phyloP scores from a whole-genome alignment of 306 rosid species.

The Trifolium subterraneum region DNA sequence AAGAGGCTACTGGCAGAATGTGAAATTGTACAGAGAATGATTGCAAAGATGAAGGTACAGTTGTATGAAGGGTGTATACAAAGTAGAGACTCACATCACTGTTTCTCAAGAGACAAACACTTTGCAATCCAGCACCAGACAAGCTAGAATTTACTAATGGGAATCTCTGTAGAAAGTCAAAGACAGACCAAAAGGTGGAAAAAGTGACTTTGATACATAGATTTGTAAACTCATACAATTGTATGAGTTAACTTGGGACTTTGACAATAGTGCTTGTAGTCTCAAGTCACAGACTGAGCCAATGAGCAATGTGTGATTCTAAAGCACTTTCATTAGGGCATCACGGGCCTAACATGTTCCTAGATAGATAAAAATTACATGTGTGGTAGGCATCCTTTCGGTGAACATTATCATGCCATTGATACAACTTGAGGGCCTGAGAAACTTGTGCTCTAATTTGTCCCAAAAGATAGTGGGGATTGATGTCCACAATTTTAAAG shows the following conservation, averaged over 20 bases:
- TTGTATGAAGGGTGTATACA: not conserved
- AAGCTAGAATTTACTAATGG: not conserved
- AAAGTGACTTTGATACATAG: not conserved
- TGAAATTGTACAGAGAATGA: not conserved
- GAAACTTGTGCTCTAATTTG: not conserved
- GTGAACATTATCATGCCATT: conserved; percentile 7
- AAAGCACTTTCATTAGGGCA: not conserved
- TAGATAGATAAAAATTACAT: not conserved
- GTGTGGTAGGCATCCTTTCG: not conserved
- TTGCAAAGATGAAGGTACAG: not conserved
- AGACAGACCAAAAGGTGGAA: not conserved
- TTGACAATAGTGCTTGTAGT: not conserved
- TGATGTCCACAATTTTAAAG: not conserved
- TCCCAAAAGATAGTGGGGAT: not conserved
- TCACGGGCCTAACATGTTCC: not conserved
- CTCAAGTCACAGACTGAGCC: not conserved
- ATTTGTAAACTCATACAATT: not conserved
- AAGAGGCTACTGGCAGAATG: not conserved
- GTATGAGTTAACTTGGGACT: not conserved
- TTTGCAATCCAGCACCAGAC: not conserved
- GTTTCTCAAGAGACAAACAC: not conserved
- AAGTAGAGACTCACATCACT: not conserved
- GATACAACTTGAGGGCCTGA: not conserved
- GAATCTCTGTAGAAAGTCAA: not conserved
- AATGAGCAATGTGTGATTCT: not conserved